Base-by-base conservation (phyloP, 768 basidiomycete species). In the Asterophora lycoperdoides region DNA sequence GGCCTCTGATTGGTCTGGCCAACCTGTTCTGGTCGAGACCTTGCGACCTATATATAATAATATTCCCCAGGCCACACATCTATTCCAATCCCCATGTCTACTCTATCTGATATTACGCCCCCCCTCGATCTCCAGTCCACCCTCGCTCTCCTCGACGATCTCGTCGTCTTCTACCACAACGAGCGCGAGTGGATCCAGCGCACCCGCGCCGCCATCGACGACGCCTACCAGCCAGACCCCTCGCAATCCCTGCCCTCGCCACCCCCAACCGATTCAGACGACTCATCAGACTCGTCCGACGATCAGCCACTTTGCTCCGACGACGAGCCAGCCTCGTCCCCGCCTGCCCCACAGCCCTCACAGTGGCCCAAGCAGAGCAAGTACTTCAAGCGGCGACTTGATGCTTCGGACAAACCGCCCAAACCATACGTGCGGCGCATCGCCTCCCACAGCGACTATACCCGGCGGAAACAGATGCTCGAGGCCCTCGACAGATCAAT, bases 131-230 rank as follows among this genome's bases (percentile, higher is more conserved):
- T 76, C 32, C 67, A 71, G 30, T 70, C 70, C 11, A 79, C 84
- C n/a, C 68, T 77, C 38, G 67, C 73, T 55, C 75, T 83, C 54
- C 79, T 86, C 59, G 79, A 84, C 56, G 76, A 77, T 20, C 79
- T 88, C 44, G 73, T 81, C 35, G 68, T 75, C 5, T 86, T 82
- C 57, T 88, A 87, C 63, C 79, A 84, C 60, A 76, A 80, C 54
- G 83, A 86, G 65, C 80, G 80, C 33, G 79, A 77, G 68, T 87
- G 85, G 83, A 77, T 86, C 5, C 79, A 81, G 53, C 80, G 80
- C 48, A 81, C 81, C 41, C 80, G 83, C 34, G 78, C 78, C 14
- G 69, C 72, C 42, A 75, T 86, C 55, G 79, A 83, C 41, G 30
- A 34, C 28, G n/a, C 54, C 4, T 49, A 37, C 37, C 34, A 49